Evolutionary conservation across 768 basidiomycete genomes (phyloP).

Genomic region (Mycena sanguinolenta): DNA sequence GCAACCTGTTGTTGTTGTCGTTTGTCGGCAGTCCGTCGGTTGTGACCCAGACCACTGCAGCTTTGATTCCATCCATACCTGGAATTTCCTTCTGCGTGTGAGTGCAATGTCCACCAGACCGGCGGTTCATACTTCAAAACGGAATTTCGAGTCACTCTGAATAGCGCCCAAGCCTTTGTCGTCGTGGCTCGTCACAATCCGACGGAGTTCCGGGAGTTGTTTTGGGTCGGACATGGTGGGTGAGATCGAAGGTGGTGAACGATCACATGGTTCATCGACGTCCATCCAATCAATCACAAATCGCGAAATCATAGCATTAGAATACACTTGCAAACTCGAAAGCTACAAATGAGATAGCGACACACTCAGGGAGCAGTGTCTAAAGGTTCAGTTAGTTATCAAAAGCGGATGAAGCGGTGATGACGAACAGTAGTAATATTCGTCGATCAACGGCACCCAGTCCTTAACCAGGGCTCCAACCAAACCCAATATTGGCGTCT

Average conservation of each 20-base stretch:
- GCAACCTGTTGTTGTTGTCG: conserved; percentile 65
- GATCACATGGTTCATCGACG: conserved; percentile 27
- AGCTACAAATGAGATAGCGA: conserved; percentile 28
- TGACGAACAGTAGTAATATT: conserved; percentile 90
- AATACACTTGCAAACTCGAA: conserved; percentile 26
- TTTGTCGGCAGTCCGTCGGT: conserved; percentile 62
- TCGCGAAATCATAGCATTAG: conserved; percentile 26
- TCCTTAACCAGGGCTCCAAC: conserved; percentile 80
- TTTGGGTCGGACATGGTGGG: conserved; percentile 44
- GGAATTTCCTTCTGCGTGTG: conserved; percentile 47
- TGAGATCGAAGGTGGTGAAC: conserved; percentile 19
- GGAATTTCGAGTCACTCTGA: conserved; percentile 50
- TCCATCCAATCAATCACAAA: too few species aligned
- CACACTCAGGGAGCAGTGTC: conserved; percentile 58
- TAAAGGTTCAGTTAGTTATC: conserved; percentile 15
- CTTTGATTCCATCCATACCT: conserved; percentile 50
- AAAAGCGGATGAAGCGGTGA: neutral
- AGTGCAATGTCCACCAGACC: conserved; percentile 1
- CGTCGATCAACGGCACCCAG: conserved; percentile 91
- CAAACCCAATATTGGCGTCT: conserved; percentile 75
- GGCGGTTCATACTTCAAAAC: conserved; percentile 44
- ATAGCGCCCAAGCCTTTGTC: conserved; percentile 56
- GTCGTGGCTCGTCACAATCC: conserved; percentile 67
- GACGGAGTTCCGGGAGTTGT: conserved; percentile 56
- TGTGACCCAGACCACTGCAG: conserved; percentile 64